Evolutionary conservation across 805 yeast genomes (phyloP).

Genomic region (Tetrapisispora phaffii): DNA sequence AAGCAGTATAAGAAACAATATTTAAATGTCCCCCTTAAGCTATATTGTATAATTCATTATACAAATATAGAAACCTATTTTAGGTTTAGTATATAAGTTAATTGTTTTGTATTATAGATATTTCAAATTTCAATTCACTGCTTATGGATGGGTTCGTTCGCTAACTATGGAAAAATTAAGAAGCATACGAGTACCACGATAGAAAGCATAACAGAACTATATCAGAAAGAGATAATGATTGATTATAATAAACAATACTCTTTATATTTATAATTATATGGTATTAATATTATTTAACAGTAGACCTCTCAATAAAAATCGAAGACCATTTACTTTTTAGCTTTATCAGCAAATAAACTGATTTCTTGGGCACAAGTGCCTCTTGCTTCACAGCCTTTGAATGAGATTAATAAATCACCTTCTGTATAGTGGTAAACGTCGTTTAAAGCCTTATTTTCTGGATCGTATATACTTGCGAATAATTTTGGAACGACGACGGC

Average conservation of each 20-base stretch:
- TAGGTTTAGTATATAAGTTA: background rate
- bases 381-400: slow-evolving; percentile 45
- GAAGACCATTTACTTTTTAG: background rate
- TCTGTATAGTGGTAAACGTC: slow-evolving; percentile 42
- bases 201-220: too few species aligned
- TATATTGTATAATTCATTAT: too few species aligned
- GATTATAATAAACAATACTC: too few species aligned
- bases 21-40: too few species aligned
- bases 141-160: too few species aligned
- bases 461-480: slow-evolving; percentile 39
- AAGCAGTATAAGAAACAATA: too few species aligned
- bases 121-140: background rate
- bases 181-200: too few species aligned
- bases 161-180: background rate
- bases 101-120: too few species aligned
- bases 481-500: slow-evolving; percentile 60
- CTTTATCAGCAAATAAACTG: slow-evolving; percentile 11
- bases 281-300: background rate
- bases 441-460: slow-evolving; percentile 21
- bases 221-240: too few species aligned
- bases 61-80: too few species aligned
- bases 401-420: slow-evolving; percentile 61
- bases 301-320: background rate
- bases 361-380: slow-evolving; percentile 43
- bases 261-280: background rate